Conservation (phyloP, 2,329 filamentous ascomycete species). For the Teratosphaeria zuluensis region DNA sequence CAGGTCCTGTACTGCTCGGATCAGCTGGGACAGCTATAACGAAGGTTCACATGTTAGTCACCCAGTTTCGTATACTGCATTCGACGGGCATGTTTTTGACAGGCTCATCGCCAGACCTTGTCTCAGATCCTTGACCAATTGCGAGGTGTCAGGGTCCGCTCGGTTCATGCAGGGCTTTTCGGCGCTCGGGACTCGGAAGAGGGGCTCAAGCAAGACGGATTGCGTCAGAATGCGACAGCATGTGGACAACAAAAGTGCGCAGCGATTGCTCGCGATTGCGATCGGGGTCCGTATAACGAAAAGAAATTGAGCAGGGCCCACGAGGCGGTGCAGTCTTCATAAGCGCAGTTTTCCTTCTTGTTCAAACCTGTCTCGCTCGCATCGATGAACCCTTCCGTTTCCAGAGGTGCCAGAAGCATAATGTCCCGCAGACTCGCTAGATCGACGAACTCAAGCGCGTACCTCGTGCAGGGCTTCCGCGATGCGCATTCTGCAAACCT, state of each 20-base stretch:
- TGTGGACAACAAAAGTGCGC: neutral
- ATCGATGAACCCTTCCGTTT: conserved; percentile 4
- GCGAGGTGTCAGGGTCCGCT: no score
- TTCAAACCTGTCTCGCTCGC: neutral
- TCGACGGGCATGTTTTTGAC: no score
- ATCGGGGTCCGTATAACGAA: neutral
- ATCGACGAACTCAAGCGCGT: conserved; percentile 1
- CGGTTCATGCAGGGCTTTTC: neutral
- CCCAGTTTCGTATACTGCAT: neutral
- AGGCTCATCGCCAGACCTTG: no score
- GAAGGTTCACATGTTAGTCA: no score
- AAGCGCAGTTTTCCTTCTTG: neutral
- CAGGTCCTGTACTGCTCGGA: no score
- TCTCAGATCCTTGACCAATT: no score
- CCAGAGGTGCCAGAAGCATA: neutral
- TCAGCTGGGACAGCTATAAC: no score
- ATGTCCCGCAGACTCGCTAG: conserved; percentile 1
- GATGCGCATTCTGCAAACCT: neutral
- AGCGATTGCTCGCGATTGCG: neutral
- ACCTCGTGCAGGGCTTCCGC: conserved; percentile 1
- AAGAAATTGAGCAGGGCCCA: neutral
- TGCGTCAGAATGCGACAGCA: neutral
- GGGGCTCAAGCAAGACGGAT: neutral
- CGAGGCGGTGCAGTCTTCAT: neutral
- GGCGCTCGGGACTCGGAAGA: neutral